Base-by-base conservation (phyloP, 1,139 yeast species). In the Kurtzmaniella quercitrusa region DNA sequence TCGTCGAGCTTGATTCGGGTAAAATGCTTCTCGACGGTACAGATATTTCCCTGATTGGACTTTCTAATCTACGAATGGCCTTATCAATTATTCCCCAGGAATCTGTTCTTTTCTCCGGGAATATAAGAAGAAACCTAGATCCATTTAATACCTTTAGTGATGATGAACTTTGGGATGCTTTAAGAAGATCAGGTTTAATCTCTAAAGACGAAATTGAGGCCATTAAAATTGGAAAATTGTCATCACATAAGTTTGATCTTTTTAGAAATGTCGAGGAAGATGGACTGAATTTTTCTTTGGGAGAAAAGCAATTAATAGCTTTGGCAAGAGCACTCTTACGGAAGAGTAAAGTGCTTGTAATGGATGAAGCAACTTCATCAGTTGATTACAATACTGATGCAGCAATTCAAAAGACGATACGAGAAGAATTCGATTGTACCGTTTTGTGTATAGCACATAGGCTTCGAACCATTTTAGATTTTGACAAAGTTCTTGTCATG, bases 101-200 rank as follows among this genome's bases (percentile, higher is more conserved):
- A 32, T 57, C 59, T 1, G 55, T 54, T 2, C 44, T 55, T 18
- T 55, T 55, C 41, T 45, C 45, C 19, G 58, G 59, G 9, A 46
- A 52, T 7, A 48, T 55, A 14, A 44, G 58, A 18, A 41, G 39
- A 30, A 51, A 51, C 36, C 40, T 51, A 26, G 57, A 54, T 35
- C 58, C 57, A 5, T 53, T 54, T 44, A 43, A 46, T n/a, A 61
- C 63, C 34, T 62, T 73, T 45, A 50, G 66, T 2, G 88, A 84
- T 52, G 70, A 64, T 6, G 71, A 66, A 40, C 69, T 84, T 47
- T 74, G 78, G 78, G 73, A 70, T 53, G 69, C 78, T 1, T 61
- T 76, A 51, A 72, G 84, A 44, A 73, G 88, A 49, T 64, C 84
- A 21, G 87, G 93, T 45, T 74, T 84, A 35, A 66, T 84, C 38